Evolutionary conservation across 2,329 filamentous ascomycete genomes (phyloP), one percentile per base, ranked within the genome.

Genomic region (Beauveria pseudobassiana): DNA sequence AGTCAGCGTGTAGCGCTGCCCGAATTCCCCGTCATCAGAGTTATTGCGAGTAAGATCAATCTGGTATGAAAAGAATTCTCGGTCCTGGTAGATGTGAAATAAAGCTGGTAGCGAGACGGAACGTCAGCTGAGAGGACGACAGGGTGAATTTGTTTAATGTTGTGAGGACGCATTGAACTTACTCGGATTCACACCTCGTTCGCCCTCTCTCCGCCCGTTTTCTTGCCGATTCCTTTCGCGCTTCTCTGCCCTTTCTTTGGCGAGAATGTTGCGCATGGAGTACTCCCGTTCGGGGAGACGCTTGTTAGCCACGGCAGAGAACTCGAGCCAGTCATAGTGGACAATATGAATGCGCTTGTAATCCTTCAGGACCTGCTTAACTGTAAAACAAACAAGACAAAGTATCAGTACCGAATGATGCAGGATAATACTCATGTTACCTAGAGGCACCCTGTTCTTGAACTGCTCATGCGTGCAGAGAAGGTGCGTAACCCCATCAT

Each of bases 401-500:
- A n/a, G 5, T 8, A 5, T 34, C 26, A 48, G 28, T 10, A 24
- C 22, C 5, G 6, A 24, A 6, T 3, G 18, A 34, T 6, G 4
- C 43, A 30, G 1, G 16, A 9, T 10, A 18, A 7, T n/a, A 43
- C 20, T 12, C 8, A 22, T 64, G 62, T 30, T 69, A 77, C 78
- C 72, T 63, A 72, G 71, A 1, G 77, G 68, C 7, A 70, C 68
- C 34, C 65, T 72, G 22, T 77, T 73, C 64, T 81, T 80, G 72
- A 85, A 92, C 18, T 87, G 82, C 40, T 85, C 79, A 55, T 81
- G 76, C 0, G 84, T 85, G 59, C 85, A 83, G 24, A 96, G 79
- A 0, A 96, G 75, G 73, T 96, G 91, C 0, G 91, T 96, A 10
- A 88, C 83, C 0, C 76, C 68, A 0, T 77, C 70, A 28, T 77